Evolutionary conservation across 768 basidiomycete species (phyloP).

Genomic region (Mycena rosella): DNA sequence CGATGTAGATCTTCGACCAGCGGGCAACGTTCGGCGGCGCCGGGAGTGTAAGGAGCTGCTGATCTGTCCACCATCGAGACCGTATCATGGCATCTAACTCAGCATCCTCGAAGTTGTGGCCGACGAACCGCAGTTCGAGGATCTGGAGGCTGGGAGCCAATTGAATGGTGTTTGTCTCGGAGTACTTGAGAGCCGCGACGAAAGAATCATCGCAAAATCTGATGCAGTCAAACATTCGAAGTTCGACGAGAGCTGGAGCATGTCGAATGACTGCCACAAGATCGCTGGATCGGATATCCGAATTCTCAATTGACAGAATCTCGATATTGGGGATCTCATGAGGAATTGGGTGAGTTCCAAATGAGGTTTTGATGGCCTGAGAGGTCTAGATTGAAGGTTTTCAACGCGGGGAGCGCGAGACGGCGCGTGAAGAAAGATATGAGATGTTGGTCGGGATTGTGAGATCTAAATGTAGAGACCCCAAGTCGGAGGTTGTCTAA

Average conservation of each 20-base stretch:
- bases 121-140: neutral
- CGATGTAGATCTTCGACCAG: conserved; percentile 3
- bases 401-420: conserved; percentile 21
- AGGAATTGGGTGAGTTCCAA: conserved; percentile 27
- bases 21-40: conserved; percentile 16
- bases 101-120: neutral
- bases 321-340: conserved; percentile 16
- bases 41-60: conserved; percentile 5
- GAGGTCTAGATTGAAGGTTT: neutral
- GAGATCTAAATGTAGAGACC: neutral
- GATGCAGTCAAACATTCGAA: neutral
- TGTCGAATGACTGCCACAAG: conserved; percentile 6
- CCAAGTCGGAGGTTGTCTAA: neutral
- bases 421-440: conserved; percentile 10
- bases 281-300: neutral
- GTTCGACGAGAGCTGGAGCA: conserved; percentile 10
- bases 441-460: neutral
- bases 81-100: conserved; percentile 16
- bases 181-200: conserved; percentile 6
- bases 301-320: neutral
- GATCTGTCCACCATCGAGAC: conserved; percentile 31
- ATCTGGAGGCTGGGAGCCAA: conserved; percentile 10
- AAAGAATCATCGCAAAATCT: conserved; percentile 2
- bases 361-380: too few relatives aligned
- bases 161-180: neutral